These are phyloP conservation scores for Schizothecium vesticola DNA, from an alignment of 495 filamentous ascomycete species.

Conservation along the genomic window DNA sequence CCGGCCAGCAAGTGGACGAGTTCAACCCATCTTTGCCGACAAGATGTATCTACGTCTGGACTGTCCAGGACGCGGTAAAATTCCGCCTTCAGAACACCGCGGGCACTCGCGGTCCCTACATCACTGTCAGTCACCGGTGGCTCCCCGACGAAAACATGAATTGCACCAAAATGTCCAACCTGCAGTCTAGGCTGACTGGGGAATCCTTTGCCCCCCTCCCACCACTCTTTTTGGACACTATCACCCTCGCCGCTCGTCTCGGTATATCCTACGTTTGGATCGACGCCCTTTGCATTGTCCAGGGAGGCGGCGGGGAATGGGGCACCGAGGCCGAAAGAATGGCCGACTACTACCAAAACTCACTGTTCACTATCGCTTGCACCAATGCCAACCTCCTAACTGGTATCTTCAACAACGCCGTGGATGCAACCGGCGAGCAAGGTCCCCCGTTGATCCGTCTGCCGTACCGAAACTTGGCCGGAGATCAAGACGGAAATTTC, in stretches of 20 bases:
- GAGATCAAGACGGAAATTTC: background rate
- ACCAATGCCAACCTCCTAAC: background rate
- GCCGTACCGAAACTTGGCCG: background rate
- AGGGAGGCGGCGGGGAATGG: constrained; percentile 1
- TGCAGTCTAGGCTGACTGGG: constrained; percentile 1
- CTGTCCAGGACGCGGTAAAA: background rate
- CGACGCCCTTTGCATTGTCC: too few species aligned
- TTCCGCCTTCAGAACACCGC: background rate
- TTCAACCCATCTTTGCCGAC: background rate
- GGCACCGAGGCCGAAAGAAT: constrained; percentile 5
- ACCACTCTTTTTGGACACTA: constrained; percentile 1
- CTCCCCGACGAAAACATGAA: constrained; percentile 1
- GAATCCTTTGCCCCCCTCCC: background rate
- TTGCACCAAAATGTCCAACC: constrained; percentile 6
- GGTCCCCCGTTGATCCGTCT: background rate
- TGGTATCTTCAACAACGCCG: constrained; percentile 8
- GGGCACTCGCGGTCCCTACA: background rate
- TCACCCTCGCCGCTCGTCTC: background rate
- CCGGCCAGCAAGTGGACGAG: background rate
- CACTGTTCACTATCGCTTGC: constrained; percentile 13
- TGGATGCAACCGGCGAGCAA: background rate
- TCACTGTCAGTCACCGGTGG: constrained; percentile 16
- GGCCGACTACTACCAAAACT: constrained; percentile 13
- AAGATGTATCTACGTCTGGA: constrained; percentile 1
- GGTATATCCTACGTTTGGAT: constrained; percentile 14